Conservation (phyloP, 2,329 filamentous ascomycete species). For the Trichoderma arundinaceum region DNA sequence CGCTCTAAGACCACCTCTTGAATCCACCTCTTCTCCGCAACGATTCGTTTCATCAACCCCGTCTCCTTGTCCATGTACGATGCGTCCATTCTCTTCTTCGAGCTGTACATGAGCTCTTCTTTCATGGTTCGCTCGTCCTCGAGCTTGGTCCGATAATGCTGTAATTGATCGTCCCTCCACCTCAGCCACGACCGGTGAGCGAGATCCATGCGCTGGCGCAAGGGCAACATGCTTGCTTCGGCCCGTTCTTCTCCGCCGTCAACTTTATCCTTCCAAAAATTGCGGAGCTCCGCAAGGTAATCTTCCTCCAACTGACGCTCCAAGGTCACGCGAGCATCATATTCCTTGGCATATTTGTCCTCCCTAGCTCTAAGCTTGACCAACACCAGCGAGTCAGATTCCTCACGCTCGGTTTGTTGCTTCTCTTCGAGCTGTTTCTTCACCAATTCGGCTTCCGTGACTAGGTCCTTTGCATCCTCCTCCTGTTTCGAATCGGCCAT, state of each 20-base stretch:
- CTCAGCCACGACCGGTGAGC: conserved; percentile 49
- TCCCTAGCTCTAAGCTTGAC: conserved; percentile 45
- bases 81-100: conserved; percentile 43
- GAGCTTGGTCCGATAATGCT: conserved; percentile 44
- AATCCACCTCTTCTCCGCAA: conserved; percentile 56
- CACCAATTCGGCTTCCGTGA: conserved; percentile 35
- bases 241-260: conserved; percentile 43
- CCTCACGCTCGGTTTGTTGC: conserved; percentile 44
- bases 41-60: conserved; percentile 44
- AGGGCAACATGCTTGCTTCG: conserved; percentile 43
- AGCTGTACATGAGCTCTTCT: conserved; percentile 52
- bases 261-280: conserved; percentile 47
- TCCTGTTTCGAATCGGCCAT: conserved; percentile 48
- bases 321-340: conserved; percentile 46
- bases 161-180: conserved; percentile 50
- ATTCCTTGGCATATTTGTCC: conserved; percentile 48
- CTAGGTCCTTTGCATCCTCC: conserved; percentile 42
- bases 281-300: conserved; percentile 49
- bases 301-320: conserved; percentile 53
- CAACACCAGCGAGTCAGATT: conserved; percentile 38
- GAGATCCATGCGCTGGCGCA: conserved; percentile 50
- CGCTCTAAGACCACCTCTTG: conserved; percentile 53
- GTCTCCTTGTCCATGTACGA: conserved; percentile 40
- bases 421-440: conserved; percentile 43
- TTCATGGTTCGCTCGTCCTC: conserved; percentile 49